Conservation (phyloP, 441 rosid species). For the Croton setiger region DNA sequence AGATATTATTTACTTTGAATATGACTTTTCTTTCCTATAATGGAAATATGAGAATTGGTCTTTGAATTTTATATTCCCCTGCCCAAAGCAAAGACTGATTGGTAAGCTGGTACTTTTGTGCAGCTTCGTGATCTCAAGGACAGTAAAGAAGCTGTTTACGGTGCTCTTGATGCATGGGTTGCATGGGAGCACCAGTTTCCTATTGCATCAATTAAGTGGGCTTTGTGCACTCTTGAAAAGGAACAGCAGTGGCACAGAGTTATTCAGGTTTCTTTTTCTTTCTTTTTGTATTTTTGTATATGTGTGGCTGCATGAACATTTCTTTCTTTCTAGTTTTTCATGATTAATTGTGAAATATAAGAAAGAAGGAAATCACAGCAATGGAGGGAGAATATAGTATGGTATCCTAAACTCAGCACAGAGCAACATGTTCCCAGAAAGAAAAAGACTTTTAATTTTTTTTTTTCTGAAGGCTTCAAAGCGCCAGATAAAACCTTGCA, state of each 20-base stretch:
- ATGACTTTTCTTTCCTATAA: background rate
- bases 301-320: background rate
- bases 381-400: background rate
- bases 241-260: constrained; percentile 89
- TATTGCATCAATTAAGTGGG: constrained; percentile 68
- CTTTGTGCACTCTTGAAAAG: constrained; percentile 66
- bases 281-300: constrained; percentile 12
- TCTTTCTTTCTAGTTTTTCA: background rate
- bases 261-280: constrained; percentile 56
- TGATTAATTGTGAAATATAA: background rate
- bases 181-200: constrained; percentile 94
- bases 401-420: background rate
- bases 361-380: background rate
- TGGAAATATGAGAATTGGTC: background rate
- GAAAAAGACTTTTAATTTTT: background rate
- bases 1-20: background rate
- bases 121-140: constrained; percentile 82
- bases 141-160: constrained; percentile 78
- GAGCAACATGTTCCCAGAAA: background rate
- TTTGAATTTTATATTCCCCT: background rate
- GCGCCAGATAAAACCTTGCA: background rate
- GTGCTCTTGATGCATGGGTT: constrained; percentile 95
- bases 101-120: constrained; percentile 25
- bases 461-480: background rate
- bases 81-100: constrained; percentile 5